A percentile compares a stretch with the other conserved stretches of the same genome.
phyloP scores from a whole-genome alignment of 192 early-diverging fungal species.

The Backusella tuberculispora region DNA sequence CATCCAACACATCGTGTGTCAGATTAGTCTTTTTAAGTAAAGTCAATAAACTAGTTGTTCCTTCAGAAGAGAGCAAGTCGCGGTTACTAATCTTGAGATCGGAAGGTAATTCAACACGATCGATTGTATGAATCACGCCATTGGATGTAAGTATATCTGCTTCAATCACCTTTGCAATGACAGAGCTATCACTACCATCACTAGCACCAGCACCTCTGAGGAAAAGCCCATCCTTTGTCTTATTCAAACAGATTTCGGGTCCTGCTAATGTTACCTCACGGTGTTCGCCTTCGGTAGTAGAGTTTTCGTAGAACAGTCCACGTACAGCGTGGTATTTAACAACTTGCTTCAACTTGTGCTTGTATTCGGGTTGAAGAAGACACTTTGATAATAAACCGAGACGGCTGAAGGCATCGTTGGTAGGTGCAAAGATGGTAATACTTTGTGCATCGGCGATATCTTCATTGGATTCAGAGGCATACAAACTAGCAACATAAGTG shows the following conservation, averaged over 20 bases:
- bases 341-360: conserved; percentile 49
- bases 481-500: conserved; percentile 57
- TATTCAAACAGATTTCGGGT: conserved; percentile 46
- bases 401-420: conserved; percentile 56
- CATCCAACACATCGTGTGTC: conserved; percentile 39
- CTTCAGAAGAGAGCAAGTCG: conserved; percentile 48
- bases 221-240: conserved; percentile 32
- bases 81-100: conserved; percentile 44
- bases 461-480: conserved; percentile 48
- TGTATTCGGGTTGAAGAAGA: conserved; percentile 27
- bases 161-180: conserved; percentile 32
- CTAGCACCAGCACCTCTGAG: conserved; percentile 28
- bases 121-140: conserved; percentile 54
- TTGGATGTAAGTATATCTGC: conserved; percentile 45
- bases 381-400: conserved; percentile 65
- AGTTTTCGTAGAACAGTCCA: conserved; percentile 42
- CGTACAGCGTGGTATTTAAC: conserved; percentile 58
- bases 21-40: conserved; percentile 49
- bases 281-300: conserved; percentile 41
- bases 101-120: conserved; percentile 50
- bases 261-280: conserved; percentile 44
- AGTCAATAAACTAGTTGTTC: conserved; percentile 41
- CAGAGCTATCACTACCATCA: conserved; percentile 27
- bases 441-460: conserved; percentile 52
- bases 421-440: conserved; percentile 71